Evolutionary conservation across 345 rosid genomes (phyloP).

Genomic region (Combretum micranthum): DNA sequence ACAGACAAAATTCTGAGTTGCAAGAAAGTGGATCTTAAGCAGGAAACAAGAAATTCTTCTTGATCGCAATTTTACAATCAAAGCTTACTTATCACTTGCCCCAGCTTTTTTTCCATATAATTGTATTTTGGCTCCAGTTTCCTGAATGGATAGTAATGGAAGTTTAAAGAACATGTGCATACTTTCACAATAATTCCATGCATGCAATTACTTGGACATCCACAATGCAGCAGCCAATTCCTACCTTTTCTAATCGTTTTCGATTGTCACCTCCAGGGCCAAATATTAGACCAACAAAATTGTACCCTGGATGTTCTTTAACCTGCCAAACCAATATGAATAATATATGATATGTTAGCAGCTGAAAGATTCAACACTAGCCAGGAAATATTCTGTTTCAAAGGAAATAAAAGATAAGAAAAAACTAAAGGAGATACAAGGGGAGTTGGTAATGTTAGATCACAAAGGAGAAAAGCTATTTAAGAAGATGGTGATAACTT

Average conservation of each 20-base stretch:
- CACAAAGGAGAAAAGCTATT: too few species aligned
- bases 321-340: constrained; percentile 36
- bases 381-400: too few species aligned
- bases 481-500: too few species aligned
- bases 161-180: too few species aligned
- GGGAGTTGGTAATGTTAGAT: too few species aligned
- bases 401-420: too few species aligned
- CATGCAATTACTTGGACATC: too few species aligned
- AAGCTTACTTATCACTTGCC: constrained; percentile 60
- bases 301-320: constrained; percentile 61
- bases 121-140: constrained; percentile 76
- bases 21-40: neutral
- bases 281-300: constrained; percentile 65
- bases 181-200: too few species aligned
- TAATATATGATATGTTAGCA: too few species aligned
- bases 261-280: constrained; percentile 79
- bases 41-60: neutral
- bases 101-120: constrained; percentile 50
- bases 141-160: constrained; percentile 29
- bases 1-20: neutral
- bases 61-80: constrained; percentile 1
- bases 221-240: neutral
- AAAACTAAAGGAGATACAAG: too few species aligned
- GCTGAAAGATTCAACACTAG: too few species aligned
- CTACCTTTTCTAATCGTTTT: constrained; percentile 76